Evolutionary conservation across 305 asterid species (phyloP).

Genomic region (Euphrasia arctica): DNA sequence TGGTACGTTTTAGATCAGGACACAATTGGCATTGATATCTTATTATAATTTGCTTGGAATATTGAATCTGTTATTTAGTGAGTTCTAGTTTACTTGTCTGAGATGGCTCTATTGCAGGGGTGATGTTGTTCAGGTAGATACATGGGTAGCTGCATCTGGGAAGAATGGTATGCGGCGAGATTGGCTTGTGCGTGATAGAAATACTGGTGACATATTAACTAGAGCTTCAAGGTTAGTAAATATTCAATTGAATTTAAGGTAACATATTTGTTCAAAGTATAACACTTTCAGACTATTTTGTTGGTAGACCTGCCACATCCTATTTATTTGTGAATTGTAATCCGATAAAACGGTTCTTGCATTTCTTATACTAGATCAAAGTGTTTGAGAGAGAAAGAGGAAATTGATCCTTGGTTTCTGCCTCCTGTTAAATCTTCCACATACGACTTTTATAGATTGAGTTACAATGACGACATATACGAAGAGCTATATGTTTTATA

Average conservation of each 20-base stretch:
- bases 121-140: slow-evolving; percentile 94
- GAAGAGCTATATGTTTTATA: background rate
- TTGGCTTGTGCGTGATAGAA: slow-evolving; percentile 82
- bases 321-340: slow-evolving; percentile 4
- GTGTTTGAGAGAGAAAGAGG: slow-evolving; percentile 22
- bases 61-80: slow-evolving; percentile 16
- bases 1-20: slow-evolving; percentile 51
- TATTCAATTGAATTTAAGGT: slow-evolving; percentile 7
- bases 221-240: slow-evolving; percentile 81
- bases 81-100: slow-evolving; percentile 11
- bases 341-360: background rate
- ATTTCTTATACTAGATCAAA: slow-evolving; percentile 10
- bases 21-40: background rate
- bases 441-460: slow-evolving; percentile 7
- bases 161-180: slow-evolving; percentile 98
- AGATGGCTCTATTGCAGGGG: slow-evolving; percentile 60
- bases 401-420: slow-evolving; percentile 17
- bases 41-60: slow-evolving; percentile 12
- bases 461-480: background rate
- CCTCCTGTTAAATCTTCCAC: slow-evolving; percentile 11
- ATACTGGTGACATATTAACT: slow-evolving; percentile 73
- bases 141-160: slow-evolving; percentile 97
- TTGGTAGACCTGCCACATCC: slow-evolving; percentile 2
- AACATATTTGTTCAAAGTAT: slow-evolving; percentile 1
- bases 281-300: background rate